A percentile compares a stretch with the other conserved stretches of the same genome.
phyloP scores from a whole-genome alignment of 2,329 filamentous ascomycete genomes.

The Cladosporium sp. region DNA sequence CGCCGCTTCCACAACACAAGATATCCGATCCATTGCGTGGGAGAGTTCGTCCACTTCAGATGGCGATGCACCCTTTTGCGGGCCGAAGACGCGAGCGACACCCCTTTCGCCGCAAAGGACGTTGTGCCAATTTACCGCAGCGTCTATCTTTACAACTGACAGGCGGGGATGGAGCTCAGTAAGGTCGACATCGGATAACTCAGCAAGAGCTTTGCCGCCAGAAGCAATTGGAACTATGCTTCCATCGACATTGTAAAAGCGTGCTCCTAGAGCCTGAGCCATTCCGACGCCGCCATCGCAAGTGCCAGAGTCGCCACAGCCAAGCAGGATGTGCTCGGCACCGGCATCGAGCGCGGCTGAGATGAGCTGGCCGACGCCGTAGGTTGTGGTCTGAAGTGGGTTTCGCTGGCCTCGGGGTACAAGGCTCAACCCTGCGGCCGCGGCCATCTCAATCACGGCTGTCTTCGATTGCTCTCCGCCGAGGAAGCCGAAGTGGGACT shows the following conservation, averaged over 20 bases:
- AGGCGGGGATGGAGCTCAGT: slow-evolving; percentile 44
- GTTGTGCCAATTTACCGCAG: slow-evolving; percentile 56
- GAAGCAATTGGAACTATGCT: slow-evolving; percentile 41
- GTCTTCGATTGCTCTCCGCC: slow-evolving; percentile 39
- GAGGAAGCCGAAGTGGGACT: slow-evolving; percentile 53
- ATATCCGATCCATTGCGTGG: slow-evolving; percentile 47
- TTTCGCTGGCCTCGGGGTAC: slow-evolving; percentile 50
- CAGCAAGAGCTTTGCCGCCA: slow-evolving; percentile 46
- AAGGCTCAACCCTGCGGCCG: slow-evolving; percentile 54
- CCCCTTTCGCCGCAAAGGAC: slow-evolving; percentile 53
- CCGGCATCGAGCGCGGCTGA: slow-evolving; percentile 50
- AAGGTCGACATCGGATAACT: slow-evolving; percentile 46
- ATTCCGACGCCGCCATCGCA: slow-evolving; percentile 58
- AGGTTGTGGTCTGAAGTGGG: slow-evolving; percentile 54
- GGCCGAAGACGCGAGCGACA: slow-evolving; percentile 55
- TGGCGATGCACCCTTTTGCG: slow-evolving; percentile 54
- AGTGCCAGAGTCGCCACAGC: slow-evolving; percentile 58
- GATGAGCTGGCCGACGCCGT: slow-evolving; percentile 55
- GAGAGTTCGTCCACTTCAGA: slow-evolving; percentile 49
- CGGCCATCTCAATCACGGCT: slow-evolving; percentile 57
- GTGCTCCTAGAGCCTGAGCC: slow-evolving; percentile 56
- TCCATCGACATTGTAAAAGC: slow-evolving; percentile 45
- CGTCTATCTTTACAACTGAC: slow-evolving; percentile 48
- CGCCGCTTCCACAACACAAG: slow-evolving; percentile 39
- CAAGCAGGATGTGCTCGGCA: slow-evolving; percentile 51